Evolutionary conservation across 2,329 filamentous ascomycete genomes (phyloP).

Genomic region (Hypoxylon sp.): DNA sequence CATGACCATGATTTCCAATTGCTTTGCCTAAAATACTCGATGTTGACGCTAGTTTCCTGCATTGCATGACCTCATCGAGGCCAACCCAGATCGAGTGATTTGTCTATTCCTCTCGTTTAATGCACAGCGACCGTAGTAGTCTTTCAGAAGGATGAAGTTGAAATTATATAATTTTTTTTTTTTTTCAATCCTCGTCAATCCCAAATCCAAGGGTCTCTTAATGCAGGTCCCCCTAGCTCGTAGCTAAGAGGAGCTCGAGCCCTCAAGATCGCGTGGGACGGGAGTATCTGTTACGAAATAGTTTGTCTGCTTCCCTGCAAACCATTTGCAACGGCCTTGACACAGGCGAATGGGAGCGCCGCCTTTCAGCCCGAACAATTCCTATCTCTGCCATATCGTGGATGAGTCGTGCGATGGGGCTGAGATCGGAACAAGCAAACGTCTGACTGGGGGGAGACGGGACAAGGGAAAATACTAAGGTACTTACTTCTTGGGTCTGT

Average conservation of each 20-base stretch:
- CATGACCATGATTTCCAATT: conserved; percentile 14
- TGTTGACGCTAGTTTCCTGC: conserved; percentile 14
- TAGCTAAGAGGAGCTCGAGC: conserved; percentile 35
- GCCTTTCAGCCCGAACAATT: conserved; percentile 44
- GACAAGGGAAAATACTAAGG: conserved; percentile 22
- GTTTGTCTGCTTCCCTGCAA: conserved; percentile 49
- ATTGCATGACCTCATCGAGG: conserved; percentile 23
- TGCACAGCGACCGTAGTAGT: conserved; percentile 1
- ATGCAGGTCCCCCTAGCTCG: conserved; percentile 13
- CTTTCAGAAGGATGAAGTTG: background rate
- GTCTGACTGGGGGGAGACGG: conserved; percentile 12
- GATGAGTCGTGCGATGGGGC: conserved; percentile 38
- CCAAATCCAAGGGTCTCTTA: conserved; percentile 29
- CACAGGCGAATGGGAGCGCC: conserved; percentile 46
- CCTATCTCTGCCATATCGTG: conserved; percentile 44
- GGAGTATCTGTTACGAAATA: conserved; percentile 53
- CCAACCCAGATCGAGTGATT: background rate
- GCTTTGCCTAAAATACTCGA: conserved; percentile 12
- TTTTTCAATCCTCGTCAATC: conserved; percentile 9
- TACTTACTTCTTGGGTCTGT: conserved; percentile 16
- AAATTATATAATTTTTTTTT: background rate
- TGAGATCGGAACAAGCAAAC: conserved; percentile 34
- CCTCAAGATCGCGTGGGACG: conserved; percentile 44
- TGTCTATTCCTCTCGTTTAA: background rate
- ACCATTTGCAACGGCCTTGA: conserved; percentile 48